Base-by-base conservation (phyloP, 441 rosid species). In the Eruca vesicaria region DNA sequence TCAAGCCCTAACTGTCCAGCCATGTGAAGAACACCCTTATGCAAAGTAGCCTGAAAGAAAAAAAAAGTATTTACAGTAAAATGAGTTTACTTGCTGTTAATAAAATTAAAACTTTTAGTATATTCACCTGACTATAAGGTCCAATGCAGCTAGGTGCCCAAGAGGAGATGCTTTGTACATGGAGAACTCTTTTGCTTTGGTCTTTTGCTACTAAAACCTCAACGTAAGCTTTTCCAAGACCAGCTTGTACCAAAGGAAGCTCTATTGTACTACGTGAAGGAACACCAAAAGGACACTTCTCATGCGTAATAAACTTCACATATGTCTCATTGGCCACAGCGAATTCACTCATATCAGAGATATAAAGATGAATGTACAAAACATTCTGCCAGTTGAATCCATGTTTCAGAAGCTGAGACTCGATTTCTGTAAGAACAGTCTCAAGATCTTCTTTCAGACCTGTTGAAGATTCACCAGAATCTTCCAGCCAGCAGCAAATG, bases 81-180 rank as follows among this genome's bases (percentile, higher is more conserved):
- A 2, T 71, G 66, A 77, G 35, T 57, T n/a, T n/a, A n/a, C n/a
- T n/a, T n/a, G n/a, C n/a, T n/a, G n/a, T n/a, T n/a, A n/a, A n/a
- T n/a, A n/a, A n/a, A n/a, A n/a, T n/a, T n/a, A n/a, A n/a, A n/a
- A n/a, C n/a, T n/a, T n/a, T n/a, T n/a, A n/a, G n/a, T n/a, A n/a
- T n/a, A n/a, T 48, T 73, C 80, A 91, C 99, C 97, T 96, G 99
- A 81, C 99, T 93, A 76, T 93, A 96, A 58, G 99, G 99, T 73
- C 99, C 99, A 48, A 96, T 96, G 90, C 99, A 93, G 82, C 99
- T 91, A 53, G 99, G 99, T 70, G 98, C 99, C 99, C 98, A 96
- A 62, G 87, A 85, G 35, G 99, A 96, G 66, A 91, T 93, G 76
- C 98, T 96, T 74, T 93, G 97, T 3, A 96, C 99, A 75, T 96